phyloP scores from a whole-genome alignment of 306 rosid genomes.

The Castanospermum australe region DNA sequence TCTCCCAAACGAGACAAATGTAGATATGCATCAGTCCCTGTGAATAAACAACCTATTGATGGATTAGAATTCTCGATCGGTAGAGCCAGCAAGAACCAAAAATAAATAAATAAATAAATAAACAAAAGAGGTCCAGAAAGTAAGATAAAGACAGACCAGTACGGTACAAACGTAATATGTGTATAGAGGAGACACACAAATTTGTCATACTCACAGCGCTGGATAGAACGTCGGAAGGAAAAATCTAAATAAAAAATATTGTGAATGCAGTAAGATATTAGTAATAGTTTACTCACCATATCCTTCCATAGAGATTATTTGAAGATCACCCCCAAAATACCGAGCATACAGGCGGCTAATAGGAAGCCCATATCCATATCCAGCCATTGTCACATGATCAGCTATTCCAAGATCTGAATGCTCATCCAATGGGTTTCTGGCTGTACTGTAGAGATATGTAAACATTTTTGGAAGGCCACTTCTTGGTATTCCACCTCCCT shows the following conservation, averaged over 20 bases:
- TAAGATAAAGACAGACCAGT: not conserved
- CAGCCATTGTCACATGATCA: conserved; percentile 67
- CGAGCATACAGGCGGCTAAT: conserved; percentile 75
- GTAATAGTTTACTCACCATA: conserved; percentile 53
- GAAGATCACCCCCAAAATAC: conserved; percentile 83
- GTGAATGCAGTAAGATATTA: not conserved
- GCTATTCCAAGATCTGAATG: conserved; percentile 45
- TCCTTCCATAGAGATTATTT: conserved; percentile 85
- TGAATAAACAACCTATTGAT: not conserved
- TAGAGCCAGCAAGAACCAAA: not conserved
- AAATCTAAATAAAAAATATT: not conserved
- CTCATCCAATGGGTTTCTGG: conserved; percentile 61
- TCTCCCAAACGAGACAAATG: conserved; percentile 76
- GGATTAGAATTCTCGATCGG: not conserved
- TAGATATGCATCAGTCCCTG: conserved; percentile 87
- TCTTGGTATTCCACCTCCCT: conserved; percentile 75
- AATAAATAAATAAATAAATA: too few species aligned
- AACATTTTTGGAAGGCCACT: conserved; percentile 69
- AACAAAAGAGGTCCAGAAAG: not conserved
- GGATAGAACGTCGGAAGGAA: not conserved
- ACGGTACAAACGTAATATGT: not conserved
- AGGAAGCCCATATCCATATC: conserved; percentile 80
- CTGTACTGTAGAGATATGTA: conserved; percentile 80
- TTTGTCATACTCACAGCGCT: not conserved
- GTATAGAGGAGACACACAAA: not conserved